Conservation (phyloP, 2,329 filamentous ascomycete genomes). For the Penicillium brasilianum region DNA sequence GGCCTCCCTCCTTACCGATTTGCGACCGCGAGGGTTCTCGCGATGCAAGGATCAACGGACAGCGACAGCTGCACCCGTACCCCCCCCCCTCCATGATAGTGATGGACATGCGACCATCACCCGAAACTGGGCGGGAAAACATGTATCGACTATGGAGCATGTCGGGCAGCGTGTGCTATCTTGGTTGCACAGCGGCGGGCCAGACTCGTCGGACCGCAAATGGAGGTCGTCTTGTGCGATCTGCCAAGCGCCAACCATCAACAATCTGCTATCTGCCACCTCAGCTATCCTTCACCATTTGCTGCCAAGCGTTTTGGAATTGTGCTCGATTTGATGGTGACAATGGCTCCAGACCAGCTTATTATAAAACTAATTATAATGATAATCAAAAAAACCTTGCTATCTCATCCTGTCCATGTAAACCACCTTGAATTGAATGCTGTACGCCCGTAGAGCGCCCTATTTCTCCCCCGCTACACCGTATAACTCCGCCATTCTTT, state of each 20-base stretch:
- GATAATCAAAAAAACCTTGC: neutral
- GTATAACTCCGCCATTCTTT: neutral
- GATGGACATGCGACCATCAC: neutral
- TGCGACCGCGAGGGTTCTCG: constrained; percentile 4
- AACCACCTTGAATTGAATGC: neutral
- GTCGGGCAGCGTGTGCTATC: neutral
- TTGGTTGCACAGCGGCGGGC: constrained; percentile 1
- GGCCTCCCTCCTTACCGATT: neutral
- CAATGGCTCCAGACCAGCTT: neutral
- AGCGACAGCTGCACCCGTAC: neutral
- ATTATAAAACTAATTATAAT: neutral
- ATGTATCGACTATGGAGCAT: neutral
- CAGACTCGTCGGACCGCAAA: neutral
- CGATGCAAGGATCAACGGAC: neutral
- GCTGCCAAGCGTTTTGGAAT: neutral
- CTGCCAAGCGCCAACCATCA: neutral
- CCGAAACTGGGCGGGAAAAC: neutral
- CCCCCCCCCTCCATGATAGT: neutral
- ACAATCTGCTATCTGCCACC: neutral
- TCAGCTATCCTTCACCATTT: neutral
- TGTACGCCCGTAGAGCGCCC: neutral
- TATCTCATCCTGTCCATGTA: neutral
- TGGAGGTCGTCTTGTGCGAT: neutral
- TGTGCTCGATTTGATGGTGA: neutral
- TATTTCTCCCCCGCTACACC: neutral